Conservation (phyloP, 495 filamentous ascomycete species). For the Aspergillus homomorphus region DNA sequence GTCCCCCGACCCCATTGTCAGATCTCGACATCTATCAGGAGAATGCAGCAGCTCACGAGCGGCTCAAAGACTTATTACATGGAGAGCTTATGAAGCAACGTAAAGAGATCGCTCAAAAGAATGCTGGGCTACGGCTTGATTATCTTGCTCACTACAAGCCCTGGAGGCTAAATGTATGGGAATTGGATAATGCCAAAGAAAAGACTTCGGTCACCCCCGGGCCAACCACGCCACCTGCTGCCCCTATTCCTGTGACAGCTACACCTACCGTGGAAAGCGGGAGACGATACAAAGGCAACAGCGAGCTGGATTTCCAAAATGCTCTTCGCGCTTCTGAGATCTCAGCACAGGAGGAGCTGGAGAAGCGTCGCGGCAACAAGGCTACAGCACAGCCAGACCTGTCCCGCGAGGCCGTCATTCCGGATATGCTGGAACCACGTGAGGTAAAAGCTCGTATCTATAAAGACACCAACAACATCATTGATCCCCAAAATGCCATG, state of each 20-base stretch:
- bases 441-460: conserved; percentile 52
- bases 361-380: conserved; percentile 61
- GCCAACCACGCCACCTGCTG: conserved; percentile 48
- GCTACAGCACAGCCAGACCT: conserved; percentile 70
- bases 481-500: conserved; percentile 64
- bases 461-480: conserved; percentile 68
- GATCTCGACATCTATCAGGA: conserved; percentile 49
- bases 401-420: conserved; percentile 81
- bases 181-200: conserved; percentile 62
- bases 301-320: conserved; percentile 73
- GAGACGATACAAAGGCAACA: conserved; percentile 61
- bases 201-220: conserved; percentile 47
- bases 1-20: conserved; percentile 49
- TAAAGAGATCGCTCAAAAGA: conserved; percentile 42
- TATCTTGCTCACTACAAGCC: conserved; percentile 45
- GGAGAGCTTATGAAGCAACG: conserved; percentile 37
- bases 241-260: conserved; percentile 36
- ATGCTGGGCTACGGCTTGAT: conserved; percentile 39
- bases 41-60: conserved; percentile 33
- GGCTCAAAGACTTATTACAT: conserved; percentile 34
- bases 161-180: conserved; percentile 49
- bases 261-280: conserved; percentile 48
- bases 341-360: conserved; percentile 69
- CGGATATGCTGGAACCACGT: conserved; percentile 64
- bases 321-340: conserved; percentile 74